Percentiles rank a stretch among this genome's conserved stretches.
phyloP scores from a whole-genome alignment of 2,329 filamentous ascomycete genomes.

The Phaeosphaeriaceae sp. region DNA sequence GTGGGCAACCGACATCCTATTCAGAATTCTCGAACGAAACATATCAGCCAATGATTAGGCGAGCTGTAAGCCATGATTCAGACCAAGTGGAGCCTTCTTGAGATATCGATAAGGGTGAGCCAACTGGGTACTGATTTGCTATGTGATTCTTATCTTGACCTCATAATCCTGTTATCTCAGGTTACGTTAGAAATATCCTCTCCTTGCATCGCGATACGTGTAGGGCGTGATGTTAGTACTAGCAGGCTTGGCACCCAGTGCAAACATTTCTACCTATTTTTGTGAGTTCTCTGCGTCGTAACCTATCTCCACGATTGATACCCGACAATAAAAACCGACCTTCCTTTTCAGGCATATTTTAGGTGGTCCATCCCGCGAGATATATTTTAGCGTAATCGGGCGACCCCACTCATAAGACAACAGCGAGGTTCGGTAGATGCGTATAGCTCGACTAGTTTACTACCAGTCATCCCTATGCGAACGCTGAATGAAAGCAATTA shows the following conservation, averaged over 20 bases:
- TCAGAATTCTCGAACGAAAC: not conserved
- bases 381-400: constrained; percentile 1
- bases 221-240: constrained; percentile 15
- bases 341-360: constrained; percentile 11
- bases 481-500: constrained; percentile 12
- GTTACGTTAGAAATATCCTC: constrained; percentile 25
- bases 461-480: constrained; percentile 1
- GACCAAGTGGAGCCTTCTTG: constrained; percentile 10
- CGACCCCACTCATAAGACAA: not conserved
- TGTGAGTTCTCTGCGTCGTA: constrained; percentile 3
- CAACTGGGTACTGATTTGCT: constrained; percentile 2
- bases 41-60: constrained; percentile 9
- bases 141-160: constrained; percentile 20
- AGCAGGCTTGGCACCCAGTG: constrained; percentile 31
- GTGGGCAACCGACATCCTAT: too few relatives aligned
- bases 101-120: constrained; percentile 15
- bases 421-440: not conserved
- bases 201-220: constrained; percentile 12
- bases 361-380: constrained; percentile 13
- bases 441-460: constrained; percentile 3
- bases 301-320: constrained; percentile 8
- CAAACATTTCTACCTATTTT: constrained; percentile 4
- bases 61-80: constrained; percentile 11
- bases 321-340: constrained; percentile 1
- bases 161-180: constrained; percentile 23